Base-by-base conservation (phyloP, 257 asterid genomes). In the Misopates orontium region DNA sequence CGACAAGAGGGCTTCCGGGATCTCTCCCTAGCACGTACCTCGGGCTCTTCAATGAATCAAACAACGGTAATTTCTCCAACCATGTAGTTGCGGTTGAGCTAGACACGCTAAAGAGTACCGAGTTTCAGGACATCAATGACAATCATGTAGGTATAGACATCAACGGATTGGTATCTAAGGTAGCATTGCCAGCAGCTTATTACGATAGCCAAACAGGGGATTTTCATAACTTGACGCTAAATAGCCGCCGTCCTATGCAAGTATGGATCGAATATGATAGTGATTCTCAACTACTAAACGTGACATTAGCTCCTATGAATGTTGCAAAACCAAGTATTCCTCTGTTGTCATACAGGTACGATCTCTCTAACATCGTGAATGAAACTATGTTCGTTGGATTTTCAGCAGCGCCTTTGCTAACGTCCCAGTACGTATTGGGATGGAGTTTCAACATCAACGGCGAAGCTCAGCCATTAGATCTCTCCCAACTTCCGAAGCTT, bases 101-200 rank as follows among this genome's bases (percentile, higher is more conserved):
- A 20, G 96, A 88, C 28, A 83, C 94, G 11, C 36, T 82, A 44
- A 73, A 51, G 58, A 83, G 76, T 64, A 0, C 32, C 0, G 91
- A 82, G 28, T 78, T 82, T 16, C 23, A 42, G 8, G 91, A 88
- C 61, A 80, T 60, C 1, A 40, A 85, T 53, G 82, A 73, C 18
- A 85, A 88, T 49, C 94, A 85, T 49, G 86, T 82, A 17, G 93
- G 91, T 0, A 65, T 88, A 54, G 91, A 88, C 41, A 47, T 88
- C 51, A 82, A 80, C 40, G 62, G 75, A 5, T 7, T 88, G 71
- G 13, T 19, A 0, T 88, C 96, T 2, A 48, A 4, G 1, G 0
- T 0, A 10, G 20, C 75, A 1, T 1, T 18, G 5, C 63, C 85
- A 4, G 79, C 96, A 16, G 87, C 80, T 0, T 85, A 79, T 60